These are phyloP conservation scores for Nidula microcarpa DNA, from an alignment of 768 basidiomycete genomes.

Conservation along the genomic window DNA sequence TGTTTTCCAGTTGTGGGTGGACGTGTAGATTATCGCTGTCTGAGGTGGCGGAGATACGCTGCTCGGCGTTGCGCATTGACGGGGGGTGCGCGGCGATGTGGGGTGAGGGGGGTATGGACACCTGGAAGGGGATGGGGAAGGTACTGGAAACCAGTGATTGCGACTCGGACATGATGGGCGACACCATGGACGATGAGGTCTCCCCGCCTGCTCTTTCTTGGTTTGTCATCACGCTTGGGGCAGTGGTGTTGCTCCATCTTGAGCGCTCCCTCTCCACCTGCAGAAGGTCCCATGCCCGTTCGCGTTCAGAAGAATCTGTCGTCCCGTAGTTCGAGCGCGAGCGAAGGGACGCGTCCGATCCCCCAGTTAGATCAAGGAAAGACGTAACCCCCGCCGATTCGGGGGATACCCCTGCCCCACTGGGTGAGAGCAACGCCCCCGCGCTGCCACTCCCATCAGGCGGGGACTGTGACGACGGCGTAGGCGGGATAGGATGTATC, in stretches of 20 bases:
- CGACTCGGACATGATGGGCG: constrained; percentile 11
- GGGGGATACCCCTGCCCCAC: constrained; percentile 2
- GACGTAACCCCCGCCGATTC: constrained; percentile 13
- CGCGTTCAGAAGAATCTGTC: background rate
- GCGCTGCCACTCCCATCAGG: too few relatives aligned
- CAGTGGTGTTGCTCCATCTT: constrained; percentile 41
- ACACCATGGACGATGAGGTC: constrained; percentile 4
- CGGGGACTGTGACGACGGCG: background rate
- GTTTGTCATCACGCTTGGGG: constrained; percentile 19
- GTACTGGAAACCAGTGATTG: constrained; percentile 18
- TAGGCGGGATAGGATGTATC: constrained; percentile 8
- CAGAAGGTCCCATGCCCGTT: background rate
- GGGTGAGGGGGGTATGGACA: constrained; percentile 39
- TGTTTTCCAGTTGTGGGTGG: constrained; percentile 24
- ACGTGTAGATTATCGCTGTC: constrained; percentile 18
- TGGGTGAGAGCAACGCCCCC: constrained; percentile 1
- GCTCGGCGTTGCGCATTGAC: constrained; percentile 6
- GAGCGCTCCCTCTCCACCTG: constrained; percentile 14
- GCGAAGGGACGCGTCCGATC: constrained; percentile 22
- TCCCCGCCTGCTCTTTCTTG: background rate
- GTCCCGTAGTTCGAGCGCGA: constrained; percentile 18
- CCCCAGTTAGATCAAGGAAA: constrained; percentile 34
- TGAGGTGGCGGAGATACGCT: constrained; percentile 12
- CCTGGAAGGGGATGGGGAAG: constrained; percentile 40
- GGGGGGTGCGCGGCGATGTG: constrained; percentile 23